Conservation (phyloP, 495 filamentous ascomycete species). For the Cercophora samala region DNA sequence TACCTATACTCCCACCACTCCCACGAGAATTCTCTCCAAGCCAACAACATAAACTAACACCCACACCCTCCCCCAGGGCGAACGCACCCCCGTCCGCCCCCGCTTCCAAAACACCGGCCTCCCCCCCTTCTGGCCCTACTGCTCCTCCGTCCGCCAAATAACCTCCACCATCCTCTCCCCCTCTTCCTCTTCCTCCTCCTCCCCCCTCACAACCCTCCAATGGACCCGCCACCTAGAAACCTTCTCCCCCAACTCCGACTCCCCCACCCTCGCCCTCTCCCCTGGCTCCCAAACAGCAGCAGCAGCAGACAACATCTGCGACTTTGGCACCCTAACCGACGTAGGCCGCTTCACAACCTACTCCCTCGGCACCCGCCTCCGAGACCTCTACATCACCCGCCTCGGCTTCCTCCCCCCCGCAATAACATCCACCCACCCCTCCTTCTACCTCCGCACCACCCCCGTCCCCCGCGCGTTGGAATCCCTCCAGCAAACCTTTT, state of each 20-base stretch:
- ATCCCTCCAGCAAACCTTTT: constrained; percentile 84
- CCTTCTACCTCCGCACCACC: constrained; percentile 83
- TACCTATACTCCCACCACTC: no score
- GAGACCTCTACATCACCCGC: constrained; percentile 84
- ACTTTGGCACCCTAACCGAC: constrained; percentile 86
- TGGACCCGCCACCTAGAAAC: constrained; percentile 80
- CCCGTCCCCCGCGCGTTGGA: constrained; percentile 83
- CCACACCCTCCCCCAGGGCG: constrained; percentile 48
- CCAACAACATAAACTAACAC: no score
- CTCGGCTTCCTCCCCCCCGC: constrained; percentile 75
- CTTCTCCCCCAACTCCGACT: constrained; percentile 64
- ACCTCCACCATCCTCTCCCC: constrained; percentile 59
- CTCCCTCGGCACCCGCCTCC: constrained; percentile 71
- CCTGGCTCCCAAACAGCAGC: constrained; percentile 60
- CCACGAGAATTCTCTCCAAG: no score
- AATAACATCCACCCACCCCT: constrained; percentile 53
- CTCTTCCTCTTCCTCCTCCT: constrained; percentile 48
- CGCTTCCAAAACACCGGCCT: constrained; percentile 91
- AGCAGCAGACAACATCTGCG: constrained; percentile 78
- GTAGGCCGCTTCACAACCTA: constrained; percentile 79
- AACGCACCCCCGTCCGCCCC: constrained; percentile 79
- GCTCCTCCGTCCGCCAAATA: constrained; percentile 68
- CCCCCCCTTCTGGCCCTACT: constrained; percentile 87
- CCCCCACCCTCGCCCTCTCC: constrained; percentile 63
- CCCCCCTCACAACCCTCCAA: constrained; percentile 67